These are phyloP conservation scores for Panellus pusillus DNA, from an alignment of 768 basidiomycete genomes.

Conservation along the genomic window DNA sequence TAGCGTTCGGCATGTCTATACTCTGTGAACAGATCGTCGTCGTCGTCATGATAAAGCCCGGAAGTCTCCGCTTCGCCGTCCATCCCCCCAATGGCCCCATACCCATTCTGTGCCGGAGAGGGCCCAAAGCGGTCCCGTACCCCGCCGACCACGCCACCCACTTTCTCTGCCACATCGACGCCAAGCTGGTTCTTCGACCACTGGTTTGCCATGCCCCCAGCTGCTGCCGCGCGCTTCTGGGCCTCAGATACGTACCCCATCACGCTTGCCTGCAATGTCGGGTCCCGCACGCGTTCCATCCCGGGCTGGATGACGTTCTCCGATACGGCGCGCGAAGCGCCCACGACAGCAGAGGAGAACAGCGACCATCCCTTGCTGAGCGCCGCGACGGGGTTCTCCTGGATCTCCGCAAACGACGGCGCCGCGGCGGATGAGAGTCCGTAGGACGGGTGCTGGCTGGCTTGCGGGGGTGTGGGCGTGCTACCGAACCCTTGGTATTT, in stretches of 20 bases:
- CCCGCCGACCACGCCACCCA: slow-evolving; percentile 66
- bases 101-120: slow-evolving; percentile 54
- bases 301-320: slow-evolving; percentile 92
- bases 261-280: slow-evolving; percentile 72
- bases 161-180: slow-evolving; percentile 80
- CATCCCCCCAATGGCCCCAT: slow-evolving; percentile 43
- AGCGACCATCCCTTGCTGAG: slow-evolving; percentile 94
- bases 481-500: slow-evolving; percentile 92
- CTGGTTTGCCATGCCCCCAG: slow-evolving; percentile 67
- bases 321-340: slow-evolving; percentile 75
- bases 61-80: slow-evolving; percentile 57
- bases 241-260: slow-evolving; percentile 72
- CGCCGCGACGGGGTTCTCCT: slow-evolving; percentile 83
- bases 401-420: slow-evolving; percentile 78
- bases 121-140: slow-evolving; percentile 60
- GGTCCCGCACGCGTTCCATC: slow-evolving; percentile 78
- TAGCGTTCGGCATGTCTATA: slow-evolving; percentile 37
- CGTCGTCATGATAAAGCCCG: slow-evolving; percentile 63
- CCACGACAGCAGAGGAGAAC: slow-evolving; percentile 82
- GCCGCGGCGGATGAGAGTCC: slow-evolving; percentile 76
- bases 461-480: slow-evolving; percentile 62
- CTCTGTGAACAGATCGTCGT: slow-evolving; percentile 65
- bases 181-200: slow-evolving; percentile 80
- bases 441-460: slow-evolving; percentile 63
- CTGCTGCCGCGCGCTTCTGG: slow-evolving; percentile 59